These are phyloP conservation scores for Boletellus sp. DNA, from an alignment of 768 basidiomycete species.

Conservation along the genomic window DNA sequence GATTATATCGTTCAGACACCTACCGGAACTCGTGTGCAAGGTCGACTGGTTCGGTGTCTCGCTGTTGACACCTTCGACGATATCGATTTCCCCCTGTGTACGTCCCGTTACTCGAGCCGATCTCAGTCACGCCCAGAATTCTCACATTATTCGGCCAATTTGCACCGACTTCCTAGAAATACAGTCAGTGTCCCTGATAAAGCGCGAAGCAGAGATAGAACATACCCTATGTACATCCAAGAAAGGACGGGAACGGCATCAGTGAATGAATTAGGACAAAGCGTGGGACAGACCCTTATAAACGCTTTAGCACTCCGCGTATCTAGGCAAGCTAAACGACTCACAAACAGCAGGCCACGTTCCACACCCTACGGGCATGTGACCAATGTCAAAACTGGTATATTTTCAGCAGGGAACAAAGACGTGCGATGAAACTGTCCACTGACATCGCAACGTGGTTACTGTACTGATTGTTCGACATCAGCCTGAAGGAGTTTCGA, in stretches of 20 bases:
- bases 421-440: background rate
- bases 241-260: background rate
- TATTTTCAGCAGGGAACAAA: background rate
- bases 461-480: constrained; percentile 28
- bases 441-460: constrained; percentile 35
- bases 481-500: constrained; percentile 36
- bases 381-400: constrained; percentile 32
- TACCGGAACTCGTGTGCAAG: constrained; percentile 27
- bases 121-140: background rate
- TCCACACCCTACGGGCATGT: constrained; percentile 39
- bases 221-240: constrained; percentile 22
- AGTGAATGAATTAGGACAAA: background rate
- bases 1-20: background rate
- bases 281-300: constrained; percentile 23
- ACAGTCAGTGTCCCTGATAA: background rate
- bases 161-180: constrained; percentile 23
- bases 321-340: constrained; percentile 2
- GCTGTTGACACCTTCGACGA: constrained; percentile 33
- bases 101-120: background rate
- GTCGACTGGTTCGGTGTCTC: constrained; percentile 27
- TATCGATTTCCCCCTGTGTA: constrained; percentile 30
- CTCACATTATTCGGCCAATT: constrained; percentile 25
- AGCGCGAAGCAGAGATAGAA: background rate
- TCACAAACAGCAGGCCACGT: constrained; percentile 38
- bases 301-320: background rate